Evolutionary conservation across 306 rosid genomes (phyloP), one percentile per base, ranked within the genome.

Genomic region (Leucaena leucocephala): DNA sequence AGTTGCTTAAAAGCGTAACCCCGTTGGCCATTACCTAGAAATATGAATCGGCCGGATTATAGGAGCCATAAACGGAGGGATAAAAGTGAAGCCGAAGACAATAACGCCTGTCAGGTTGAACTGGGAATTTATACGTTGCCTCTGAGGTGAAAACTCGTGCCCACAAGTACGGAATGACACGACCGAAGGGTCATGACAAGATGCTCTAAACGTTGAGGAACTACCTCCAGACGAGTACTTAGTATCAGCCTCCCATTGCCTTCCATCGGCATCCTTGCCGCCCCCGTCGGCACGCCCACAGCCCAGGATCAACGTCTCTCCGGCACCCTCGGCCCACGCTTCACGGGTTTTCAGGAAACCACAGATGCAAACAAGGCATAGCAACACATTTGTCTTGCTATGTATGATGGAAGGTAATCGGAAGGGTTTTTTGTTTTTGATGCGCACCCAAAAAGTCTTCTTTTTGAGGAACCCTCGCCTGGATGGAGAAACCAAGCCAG

Each of bases 81-180:
- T 88, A 88, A 58, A 88, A 88, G 75, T 88, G 86, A 4, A 88
- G 89, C 42, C 91, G 84, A 2, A 88, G 80, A 86, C 86, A 85
- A 17, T 85, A 86, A 5, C 88, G 91, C 59, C 81, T 81, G 2
- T 71, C 15, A 0, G 78, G 45, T 52, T 57, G 45, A 22, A 85
- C 42, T 0, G 83, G 78, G 76, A 88, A 86, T 27, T 82, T 82
- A 59, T 88, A 88, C 0, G 85, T 22, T 15, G 83, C 39, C 39
- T 85, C 76, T 0, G 88, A 65, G 1, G 73, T 79, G 82, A 88
- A 85, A 65, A 88, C 9, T 8, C 91, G 43, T 0, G 88, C 77
- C 10, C 84, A 69, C 91, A 85, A 85, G 76, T 88, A 88, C 13
- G 89, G 91, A 59, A 88, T 61, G 88, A 85, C 2, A 44, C 10